Base-by-base conservation (phyloP, 768 basidiomycete genomes). In the Pilatotrama ljubarskyi region DNA sequence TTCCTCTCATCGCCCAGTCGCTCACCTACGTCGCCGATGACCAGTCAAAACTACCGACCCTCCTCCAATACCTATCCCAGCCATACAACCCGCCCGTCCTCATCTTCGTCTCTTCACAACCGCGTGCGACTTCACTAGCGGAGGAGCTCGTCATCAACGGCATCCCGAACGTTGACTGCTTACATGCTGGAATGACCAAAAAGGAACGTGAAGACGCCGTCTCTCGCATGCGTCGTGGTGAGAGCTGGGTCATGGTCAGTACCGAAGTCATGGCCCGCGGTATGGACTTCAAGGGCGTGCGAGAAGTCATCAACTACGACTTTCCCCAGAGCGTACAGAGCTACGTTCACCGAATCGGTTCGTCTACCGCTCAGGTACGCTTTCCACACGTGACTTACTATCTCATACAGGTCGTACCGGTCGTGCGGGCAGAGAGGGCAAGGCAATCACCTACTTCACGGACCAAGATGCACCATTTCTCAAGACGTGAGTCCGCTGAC, bases 251-350 rank as follows among this genome's bases (percentile, higher is more conserved):
- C 35, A 84, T 98, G 83, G 83, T 99, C 46, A 92, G 89, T 64
- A 99, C 97, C 22, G 97, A 99, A 72, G 91, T 98, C 51, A 91
- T 98, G 92, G 94, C 93, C 22, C 84, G 97, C 66, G 97, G 97
- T 3, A 95, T 99, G 89, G 97, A 98, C 70, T 98, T 99, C 78
- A 91, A 89, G 72, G 95, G 95, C 10, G 85, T 96, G 51, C 80
- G 87, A 59, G 91, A 98, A 69, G 95, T 99, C 10, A 88, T 98
- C 70, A 99, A 98, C 73, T 95, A 91, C 68, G 96, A 98, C 75
- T 98, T 98, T 74, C 97, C 97, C 2, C 94, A 90, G 38, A 95
- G 86, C 55, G 89, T 96, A 2, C 94, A 96, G 72, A 95, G 91
- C 69, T 99, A 99, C 69, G 84, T 99, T 42, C 97, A 99, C 74